phyloP scores from a whole-genome alignment of 164 flowering plant species.

The Vitis labrusca region DNA sequence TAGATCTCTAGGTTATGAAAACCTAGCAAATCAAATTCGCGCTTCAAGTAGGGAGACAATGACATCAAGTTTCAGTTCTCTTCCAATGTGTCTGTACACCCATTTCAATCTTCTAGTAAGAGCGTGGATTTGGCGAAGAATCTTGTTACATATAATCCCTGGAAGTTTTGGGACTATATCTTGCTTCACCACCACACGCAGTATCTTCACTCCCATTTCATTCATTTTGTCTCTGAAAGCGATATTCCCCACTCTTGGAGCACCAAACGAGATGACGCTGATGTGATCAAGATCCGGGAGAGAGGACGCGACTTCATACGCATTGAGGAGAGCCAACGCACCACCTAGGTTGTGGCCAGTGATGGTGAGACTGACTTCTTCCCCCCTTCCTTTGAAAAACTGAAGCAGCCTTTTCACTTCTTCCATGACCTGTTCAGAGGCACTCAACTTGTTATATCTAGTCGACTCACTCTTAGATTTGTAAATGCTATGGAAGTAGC shows the following conservation, averaged over 20 bases:
- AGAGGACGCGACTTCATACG: conserved; percentile 43
- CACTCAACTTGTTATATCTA: conserved; percentile 56
- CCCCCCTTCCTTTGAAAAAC: conserved; percentile 32
- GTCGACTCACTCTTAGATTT: conserved; percentile 38
- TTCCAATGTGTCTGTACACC: conserved; percentile 62
- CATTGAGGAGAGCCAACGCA: conserved; percentile 57
- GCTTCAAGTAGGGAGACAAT: conserved; percentile 46
- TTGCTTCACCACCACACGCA: conserved; percentile 45
- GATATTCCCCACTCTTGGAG: conserved; percentile 63
- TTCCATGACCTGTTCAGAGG: conserved; percentile 59
- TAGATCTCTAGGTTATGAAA: conserved; percentile 53
- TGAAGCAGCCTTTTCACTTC: conserved; percentile 42
- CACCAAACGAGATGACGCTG: conserved; percentile 63
- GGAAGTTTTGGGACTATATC: conserved; percentile 58
- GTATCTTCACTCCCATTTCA: conserved; percentile 38
- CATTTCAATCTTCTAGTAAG: conserved; percentile 32
- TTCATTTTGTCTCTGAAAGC: conserved; percentile 42
- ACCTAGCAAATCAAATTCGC: conserved; percentile 30
- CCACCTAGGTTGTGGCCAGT: conserved; percentile 79
- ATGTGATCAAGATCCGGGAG: conserved; percentile 33
- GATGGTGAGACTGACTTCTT: conserved; percentile 61
- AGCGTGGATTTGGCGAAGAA: conserved; percentile 29
- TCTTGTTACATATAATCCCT: conserved; percentile 43
- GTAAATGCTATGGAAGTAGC: conserved; percentile 61
- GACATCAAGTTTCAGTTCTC: conserved; percentile 45